A percentile compares a stretch with the other conserved stretches of the same genome.
These are phyloP conservation scores for Phytopythium helicoides DNA, from an alignment of 352 stramenopile species.

Conservation along the genomic window DNA sequence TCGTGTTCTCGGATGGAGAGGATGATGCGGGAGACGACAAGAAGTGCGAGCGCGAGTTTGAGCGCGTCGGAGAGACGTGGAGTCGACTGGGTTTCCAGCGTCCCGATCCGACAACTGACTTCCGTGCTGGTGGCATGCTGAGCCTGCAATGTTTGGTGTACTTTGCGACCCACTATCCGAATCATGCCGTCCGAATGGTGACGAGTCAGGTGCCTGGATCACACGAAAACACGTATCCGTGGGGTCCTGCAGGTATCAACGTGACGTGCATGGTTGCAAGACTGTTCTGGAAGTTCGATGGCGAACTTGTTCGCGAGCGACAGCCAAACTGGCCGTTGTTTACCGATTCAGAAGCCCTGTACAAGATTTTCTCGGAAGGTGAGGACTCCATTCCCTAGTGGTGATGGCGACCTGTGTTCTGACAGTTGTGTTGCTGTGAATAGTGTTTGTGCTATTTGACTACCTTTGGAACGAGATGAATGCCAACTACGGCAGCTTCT, in stretches of 20 bases:
- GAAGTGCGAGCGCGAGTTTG: slow-evolving; percentile 38
- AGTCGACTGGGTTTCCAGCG: slow-evolving; percentile 82
- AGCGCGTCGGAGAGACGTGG: slow-evolving; percentile 73
- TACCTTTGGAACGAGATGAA: slow-evolving; percentile 85
- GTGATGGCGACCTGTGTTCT: background rate
- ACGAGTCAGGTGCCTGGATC: slow-evolving; percentile 75
- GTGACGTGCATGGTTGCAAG: slow-evolving; percentile 79
- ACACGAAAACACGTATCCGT: slow-evolving; percentile 80
- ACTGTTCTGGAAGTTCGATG: slow-evolving; percentile 82
- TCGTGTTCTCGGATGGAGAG: slow-evolving; percentile 16
- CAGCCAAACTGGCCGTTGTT: slow-evolving; percentile 76
- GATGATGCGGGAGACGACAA: slow-evolving; percentile 6
- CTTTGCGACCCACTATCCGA: slow-evolving; percentile 70
- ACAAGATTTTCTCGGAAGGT: slow-evolving; percentile 73
- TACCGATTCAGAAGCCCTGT: slow-evolving; percentile 60
- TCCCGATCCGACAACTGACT: slow-evolving; percentile 83
- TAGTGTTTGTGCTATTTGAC: slow-evolving; percentile 84
- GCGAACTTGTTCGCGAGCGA: slow-evolving; percentile 60
- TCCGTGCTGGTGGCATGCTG: slow-evolving; percentile 76
- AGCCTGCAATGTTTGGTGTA: slow-evolving; percentile 81
- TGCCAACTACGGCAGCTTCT: slow-evolving; percentile 84
- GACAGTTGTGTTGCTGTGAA: slow-evolving; percentile 2
- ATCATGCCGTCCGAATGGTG: slow-evolving; percentile 71
- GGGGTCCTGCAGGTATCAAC: slow-evolving; percentile 83
- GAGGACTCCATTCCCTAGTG: background rate